These are phyloP conservation scores for Scutellaria barbata DNA, from an alignment of 257 asterid genomes.

Conservation along the genomic window DNA sequence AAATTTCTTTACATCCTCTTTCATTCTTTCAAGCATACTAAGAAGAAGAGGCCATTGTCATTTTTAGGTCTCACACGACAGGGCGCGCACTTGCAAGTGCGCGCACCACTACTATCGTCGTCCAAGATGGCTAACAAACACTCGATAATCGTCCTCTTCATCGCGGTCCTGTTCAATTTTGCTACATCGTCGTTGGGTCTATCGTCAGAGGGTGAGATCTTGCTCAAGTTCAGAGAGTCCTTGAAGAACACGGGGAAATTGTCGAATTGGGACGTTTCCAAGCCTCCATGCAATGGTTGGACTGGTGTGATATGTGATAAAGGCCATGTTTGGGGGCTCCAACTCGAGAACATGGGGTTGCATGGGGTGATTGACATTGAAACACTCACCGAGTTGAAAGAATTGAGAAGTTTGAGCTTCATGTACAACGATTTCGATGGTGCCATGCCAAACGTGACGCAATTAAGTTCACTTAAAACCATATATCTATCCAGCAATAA, in stretches of 20 bases:
- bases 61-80: constrained; percentile 32
- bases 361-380: constrained; percentile 57
- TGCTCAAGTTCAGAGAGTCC: constrained; percentile 49
- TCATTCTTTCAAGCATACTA: constrained; percentile 36
- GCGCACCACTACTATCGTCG: constrained; percentile 43
- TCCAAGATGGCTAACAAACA: constrained; percentile 35
- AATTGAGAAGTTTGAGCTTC: constrained; percentile 52
- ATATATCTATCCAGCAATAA: constrained; percentile 49
- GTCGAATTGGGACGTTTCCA: constrained; percentile 43
- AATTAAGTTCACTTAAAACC: constrained; percentile 45
- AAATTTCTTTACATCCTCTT: constrained; percentile 39
- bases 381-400: constrained; percentile 37
- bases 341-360: constrained; percentile 56
- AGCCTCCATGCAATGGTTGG: constrained; percentile 58
- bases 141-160: constrained; percentile 9
- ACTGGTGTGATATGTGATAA: constrained; percentile 46
- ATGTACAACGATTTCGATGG: constrained; percentile 59
- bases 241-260: constrained; percentile 37
- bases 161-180: constrained; percentile 25
- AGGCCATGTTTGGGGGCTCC: constrained; percentile 50
- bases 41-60: constrained; percentile 33
- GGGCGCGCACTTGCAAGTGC: constrained; percentile 57
- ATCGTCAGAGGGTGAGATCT: constrained; percentile 31
- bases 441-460: constrained; percentile 45
- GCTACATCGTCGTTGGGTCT: neutral